Percentiles rank a stretch among this genome's conserved stretches.
Conservation (phyloP, 2,329 filamentous ascomycete species). For the Helotiales sp. region DNA sequence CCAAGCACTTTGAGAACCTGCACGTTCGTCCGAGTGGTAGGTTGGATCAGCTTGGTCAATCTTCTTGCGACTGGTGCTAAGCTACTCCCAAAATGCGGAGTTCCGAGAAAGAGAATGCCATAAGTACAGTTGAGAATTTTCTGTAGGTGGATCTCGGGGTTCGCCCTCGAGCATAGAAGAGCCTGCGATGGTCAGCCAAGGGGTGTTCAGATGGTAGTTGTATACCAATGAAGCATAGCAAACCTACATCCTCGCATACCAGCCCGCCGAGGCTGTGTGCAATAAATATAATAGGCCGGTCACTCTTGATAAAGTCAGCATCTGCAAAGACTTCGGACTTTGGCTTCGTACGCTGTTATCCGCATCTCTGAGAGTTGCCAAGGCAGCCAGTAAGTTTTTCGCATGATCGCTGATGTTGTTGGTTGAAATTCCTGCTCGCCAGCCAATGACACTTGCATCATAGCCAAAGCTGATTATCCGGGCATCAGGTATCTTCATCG, state of each 20-base stretch:
- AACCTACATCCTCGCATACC: constrained; percentile 36
- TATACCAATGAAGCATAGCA: too few species aligned
- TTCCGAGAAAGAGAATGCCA: constrained; percentile 37
- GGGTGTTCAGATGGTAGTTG: too few species aligned
- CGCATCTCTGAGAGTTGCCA: constrained; percentile 7
- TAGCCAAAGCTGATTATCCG: constrained; percentile 40
- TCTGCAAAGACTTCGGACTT: too few species aligned
- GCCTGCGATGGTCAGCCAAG: constrained; percentile 22
- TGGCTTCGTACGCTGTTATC: background rate
- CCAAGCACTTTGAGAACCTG: background rate
- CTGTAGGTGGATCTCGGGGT: constrained; percentile 35
- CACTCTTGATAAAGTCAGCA: constrained; percentile 17
- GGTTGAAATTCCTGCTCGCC: constrained; percentile 16
- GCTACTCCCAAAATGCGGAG: background rate
- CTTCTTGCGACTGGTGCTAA: background rate
- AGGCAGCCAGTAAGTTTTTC: constrained; percentile 8
- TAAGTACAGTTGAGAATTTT: constrained; percentile 31
- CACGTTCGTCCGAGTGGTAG: background rate
- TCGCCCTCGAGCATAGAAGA: constrained; percentile 40
- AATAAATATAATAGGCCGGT: constrained; percentile 37
- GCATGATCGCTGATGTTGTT: constrained; percentile 17
- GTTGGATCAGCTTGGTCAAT: background rate
- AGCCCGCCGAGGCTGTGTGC: constrained; percentile 43
- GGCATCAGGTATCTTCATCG: constrained; percentile 32
- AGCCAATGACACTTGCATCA: constrained; percentile 26